These are phyloP conservation scores for Gossypium australe DNA, from an alignment of 345 rosid species.

Conservation along the genomic window DNA sequence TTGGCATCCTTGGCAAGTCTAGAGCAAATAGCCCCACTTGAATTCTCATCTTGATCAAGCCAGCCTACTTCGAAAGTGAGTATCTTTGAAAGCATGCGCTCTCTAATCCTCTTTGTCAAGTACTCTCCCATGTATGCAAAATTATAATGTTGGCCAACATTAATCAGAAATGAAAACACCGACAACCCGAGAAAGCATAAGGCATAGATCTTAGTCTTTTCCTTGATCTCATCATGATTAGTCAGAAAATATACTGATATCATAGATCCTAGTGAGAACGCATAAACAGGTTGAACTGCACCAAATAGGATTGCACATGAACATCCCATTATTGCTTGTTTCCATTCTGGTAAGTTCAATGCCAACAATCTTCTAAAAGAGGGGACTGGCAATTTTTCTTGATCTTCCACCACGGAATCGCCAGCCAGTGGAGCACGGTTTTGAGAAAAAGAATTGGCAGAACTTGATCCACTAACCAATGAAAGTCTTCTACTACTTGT, in stretches of 20 bases:
- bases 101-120: slow-evolving; percentile 60
- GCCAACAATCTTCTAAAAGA: slow-evolving; percentile 58
- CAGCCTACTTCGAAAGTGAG: slow-evolving; percentile 72
- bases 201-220: slow-evolving; percentile 42
- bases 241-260: slow-evolving; percentile 45
- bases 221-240: slow-evolving; percentile 52
- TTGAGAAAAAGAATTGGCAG: slow-evolving; percentile 39
- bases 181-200: slow-evolving; percentile 47
- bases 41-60: slow-evolving; percentile 69
- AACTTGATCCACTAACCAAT: slow-evolving; percentile 53
- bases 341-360: slow-evolving; percentile 68
- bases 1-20: slow-evolving; percentile 66
- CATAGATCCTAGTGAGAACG: slow-evolving; percentile 55
- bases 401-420: slow-evolving; percentile 15
- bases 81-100: slow-evolving; percentile 64
- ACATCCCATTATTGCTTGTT: slow-evolving; percentile 53
- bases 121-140: slow-evolving; percentile 68
- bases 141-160: slow-evolving; percentile 54
- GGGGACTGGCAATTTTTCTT: slow-evolving; percentile 30
- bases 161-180: slow-evolving; percentile 36
- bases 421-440: slow-evolving; percentile 11
- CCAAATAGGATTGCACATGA: slow-evolving; percentile 56
- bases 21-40: slow-evolving; percentile 66
- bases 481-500: slow-evolving; percentile 50
- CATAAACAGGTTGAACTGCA: slow-evolving; percentile 58